Conservation (phyloP, 2,329 filamentous ascomycete genomes). For the Aphanocladium album region DNA sequence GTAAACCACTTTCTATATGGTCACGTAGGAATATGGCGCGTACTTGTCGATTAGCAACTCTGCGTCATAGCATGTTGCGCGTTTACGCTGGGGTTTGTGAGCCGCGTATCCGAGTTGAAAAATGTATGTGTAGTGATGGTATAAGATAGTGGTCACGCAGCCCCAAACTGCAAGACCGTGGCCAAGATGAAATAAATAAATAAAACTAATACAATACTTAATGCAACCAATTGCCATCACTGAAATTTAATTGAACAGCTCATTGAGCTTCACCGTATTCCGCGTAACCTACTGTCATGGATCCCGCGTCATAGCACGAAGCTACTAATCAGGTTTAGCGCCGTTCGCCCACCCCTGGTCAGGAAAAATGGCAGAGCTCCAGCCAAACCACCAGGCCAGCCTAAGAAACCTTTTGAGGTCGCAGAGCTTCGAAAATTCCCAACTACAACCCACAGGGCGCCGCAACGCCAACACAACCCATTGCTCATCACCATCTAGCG, state of each 20-base stretch:
- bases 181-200: neutral
- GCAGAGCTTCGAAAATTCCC: conserved; percentile 10
- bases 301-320: neutral
- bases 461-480: conserved; percentile 2
- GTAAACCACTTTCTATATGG: conserved; percentile 17
- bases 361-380: conserved; percentile 13
- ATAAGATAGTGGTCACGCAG: neutral
- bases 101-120: too few species aligned
- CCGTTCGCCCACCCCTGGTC: neutral
- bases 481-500: conserved; percentile 6
- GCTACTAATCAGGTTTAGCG: conserved; percentile 12
- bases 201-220: neutral
- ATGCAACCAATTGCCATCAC: too few species aligned
- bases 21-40: neutral
- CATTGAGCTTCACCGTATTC: too few species aligned
- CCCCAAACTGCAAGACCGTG: too few species aligned
- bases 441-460: conserved; percentile 9
- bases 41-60: neutral
- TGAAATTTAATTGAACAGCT: neutral
- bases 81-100: neutral
- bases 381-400: conserved; percentile 3
- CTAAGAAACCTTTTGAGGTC: conserved; percentile 9
- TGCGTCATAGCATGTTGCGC: neutral
- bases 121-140: neutral
- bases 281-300: too few species aligned